A percentile compares a stretch with the other conserved stretches of the same genome.
phyloP scores from a whole-genome alignment of 208 protist genomes.

The Trypanosoma avium region DNA sequence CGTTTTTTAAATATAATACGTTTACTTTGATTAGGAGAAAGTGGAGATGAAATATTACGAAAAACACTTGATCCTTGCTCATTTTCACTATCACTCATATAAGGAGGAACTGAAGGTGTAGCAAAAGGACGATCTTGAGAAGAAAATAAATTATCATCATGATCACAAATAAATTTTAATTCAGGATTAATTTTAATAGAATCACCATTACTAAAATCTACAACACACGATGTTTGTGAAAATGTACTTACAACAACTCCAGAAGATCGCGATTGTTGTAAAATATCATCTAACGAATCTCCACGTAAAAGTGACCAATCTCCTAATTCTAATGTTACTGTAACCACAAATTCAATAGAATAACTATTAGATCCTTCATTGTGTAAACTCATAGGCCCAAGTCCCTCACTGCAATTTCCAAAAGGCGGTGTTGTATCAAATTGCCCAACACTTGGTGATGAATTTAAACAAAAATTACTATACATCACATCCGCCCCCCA shows the following conservation, averaged over 20 bases:
- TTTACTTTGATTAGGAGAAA: not conserved
- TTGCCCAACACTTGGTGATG: slow-evolving; percentile 3
- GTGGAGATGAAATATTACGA: not conserved
- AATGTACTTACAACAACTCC: slow-evolving; percentile 58
- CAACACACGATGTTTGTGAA: slow-evolving; percentile 58
- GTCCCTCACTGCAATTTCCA: not conserved
- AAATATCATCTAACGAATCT: slow-evolving; percentile 63
- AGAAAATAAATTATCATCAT: slow-evolving; percentile 13
- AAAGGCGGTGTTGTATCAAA: not conserved
- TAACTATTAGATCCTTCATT: slow-evolving; percentile 27
- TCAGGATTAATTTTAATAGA: slow-evolving; percentile 20
- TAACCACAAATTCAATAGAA: slow-evolving; percentile 57
- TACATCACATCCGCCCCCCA: slow-evolving; percentile 77
- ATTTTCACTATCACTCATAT: slow-evolving; percentile 28
- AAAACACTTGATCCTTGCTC: slow-evolving; percentile 10
- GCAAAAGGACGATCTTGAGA: not conserved
- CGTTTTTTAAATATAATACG: slow-evolving; percentile 61
- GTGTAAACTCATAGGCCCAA: slow-evolving; percentile 12
- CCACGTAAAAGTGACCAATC: slow-evolving; percentile 69
- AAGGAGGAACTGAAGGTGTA: not conserved
- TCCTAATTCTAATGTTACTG: slow-evolving; percentile 60
- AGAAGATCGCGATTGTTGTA: slow-evolving; percentile 71
- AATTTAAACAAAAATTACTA: slow-evolving; percentile 48
- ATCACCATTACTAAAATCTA: slow-evolving; percentile 33
- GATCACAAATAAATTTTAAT: slow-evolving; percentile 6